Conservation (phyloP, 2,329 filamentous ascomycete genomes). For the Neonectria sp. region DNA sequence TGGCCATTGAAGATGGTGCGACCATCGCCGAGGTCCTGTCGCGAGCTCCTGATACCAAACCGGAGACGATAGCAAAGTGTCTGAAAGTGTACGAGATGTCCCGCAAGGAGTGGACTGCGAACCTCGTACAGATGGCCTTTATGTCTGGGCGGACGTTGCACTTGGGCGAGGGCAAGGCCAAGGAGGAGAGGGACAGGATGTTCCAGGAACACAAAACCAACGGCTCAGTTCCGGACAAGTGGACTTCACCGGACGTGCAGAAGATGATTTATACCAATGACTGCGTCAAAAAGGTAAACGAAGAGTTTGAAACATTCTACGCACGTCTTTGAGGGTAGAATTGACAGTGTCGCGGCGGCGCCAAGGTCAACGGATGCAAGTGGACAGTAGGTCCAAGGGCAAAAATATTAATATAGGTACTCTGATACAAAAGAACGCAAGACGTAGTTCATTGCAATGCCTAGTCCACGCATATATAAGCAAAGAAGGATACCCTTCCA, state of each 20-base stretch:
- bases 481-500: conserved; percentile 32
- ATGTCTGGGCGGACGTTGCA: conserved; percentile 66
- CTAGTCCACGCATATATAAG: conserved; percentile 24
- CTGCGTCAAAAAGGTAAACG: conserved; percentile 64
- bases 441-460: conserved; percentile 1
- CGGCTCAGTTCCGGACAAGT: conserved; percentile 74
- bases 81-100: conserved; percentile 46
- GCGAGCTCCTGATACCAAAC: conserved; percentile 37
- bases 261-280: conserved; percentile 76
- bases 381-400: background rate
- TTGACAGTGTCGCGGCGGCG: background rate
- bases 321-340: conserved; percentile 25
- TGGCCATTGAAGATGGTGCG: conserved; percentile 78
- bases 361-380: background rate
- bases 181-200: conserved; percentile 71
- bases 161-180: conserved; percentile 70
- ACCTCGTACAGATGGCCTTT: conserved; percentile 45
- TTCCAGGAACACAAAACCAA: conserved; percentile 67
- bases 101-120: conserved; percentile 47
- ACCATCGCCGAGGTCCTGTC: conserved; percentile 44
- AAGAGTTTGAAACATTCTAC: conserved; percentile 43
- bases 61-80: conserved; percentile 45
- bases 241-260: conserved; percentile 79
- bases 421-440: conserved; percentile 16
- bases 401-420: conserved; percentile 23